A percentile compares a stretch with the other conserved stretches of the same genome.
Conservation (phyloP, 2,329 filamentous ascomycete species). For the Penicillium sp. region DNA sequence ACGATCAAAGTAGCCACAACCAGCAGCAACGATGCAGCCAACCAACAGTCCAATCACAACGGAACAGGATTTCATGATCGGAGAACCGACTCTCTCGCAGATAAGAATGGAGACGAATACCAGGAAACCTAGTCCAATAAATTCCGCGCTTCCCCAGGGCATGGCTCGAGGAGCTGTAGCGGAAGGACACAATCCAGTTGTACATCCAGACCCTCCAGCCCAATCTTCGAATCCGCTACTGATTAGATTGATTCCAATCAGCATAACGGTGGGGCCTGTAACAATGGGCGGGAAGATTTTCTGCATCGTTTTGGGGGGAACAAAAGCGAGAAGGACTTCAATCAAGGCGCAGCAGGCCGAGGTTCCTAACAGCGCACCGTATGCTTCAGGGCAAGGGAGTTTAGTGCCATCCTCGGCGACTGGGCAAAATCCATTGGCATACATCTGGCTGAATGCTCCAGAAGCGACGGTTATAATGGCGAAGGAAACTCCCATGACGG, state of each 20-base stretch:
- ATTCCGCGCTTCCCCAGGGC: conserved; percentile 1
- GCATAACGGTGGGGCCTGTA: neutral
- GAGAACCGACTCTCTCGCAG: neutral
- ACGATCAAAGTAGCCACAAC: neutral
- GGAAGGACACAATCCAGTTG: neutral
- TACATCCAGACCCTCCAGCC: conserved; percentile 1
- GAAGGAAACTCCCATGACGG: conserved; percentile 2
- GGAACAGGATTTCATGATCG: neutral
- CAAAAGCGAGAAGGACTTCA: conserved; percentile 1
- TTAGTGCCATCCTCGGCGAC: neutral
- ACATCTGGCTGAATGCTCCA: conserved; percentile 1
- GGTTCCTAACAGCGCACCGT: neutral
- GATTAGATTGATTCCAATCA: conserved; percentile 1
- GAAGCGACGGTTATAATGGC: conserved; percentile 1
- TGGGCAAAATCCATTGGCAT: conserved; percentile 1
- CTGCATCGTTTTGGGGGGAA: conserved; percentile 2
- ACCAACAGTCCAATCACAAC: conserved; percentile 1
- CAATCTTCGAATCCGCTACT: conserved; percentile 2
- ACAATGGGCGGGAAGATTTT: conserved; percentile 1
- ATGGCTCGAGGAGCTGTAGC: conserved; percentile 1
- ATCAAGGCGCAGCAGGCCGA: conserved; percentile 3
- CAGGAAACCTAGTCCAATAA: conserved; percentile 1
- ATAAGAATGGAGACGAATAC: conserved; percentile 2
- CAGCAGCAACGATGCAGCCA: conserved; percentile 3
- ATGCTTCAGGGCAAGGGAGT: conserved; percentile 1